Percentiles rank a stretch among this genome's conserved stretches.
Evolutionary conservation across 352 stramenopile species (phyloP).

Genomic region (Phytophthora hybrid): DNA sequence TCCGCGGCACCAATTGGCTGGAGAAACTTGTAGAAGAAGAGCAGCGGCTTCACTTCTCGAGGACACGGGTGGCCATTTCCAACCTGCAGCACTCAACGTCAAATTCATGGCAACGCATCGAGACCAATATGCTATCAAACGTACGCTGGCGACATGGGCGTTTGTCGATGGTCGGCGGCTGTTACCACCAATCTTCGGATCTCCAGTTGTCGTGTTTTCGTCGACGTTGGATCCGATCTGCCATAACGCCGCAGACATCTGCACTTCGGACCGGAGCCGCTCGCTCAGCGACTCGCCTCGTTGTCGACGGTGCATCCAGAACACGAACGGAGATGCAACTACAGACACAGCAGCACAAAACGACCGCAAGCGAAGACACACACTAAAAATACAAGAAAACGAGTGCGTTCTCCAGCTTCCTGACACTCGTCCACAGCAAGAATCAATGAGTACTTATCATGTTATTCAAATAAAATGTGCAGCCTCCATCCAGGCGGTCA

Average conservation of each 20-base stretch:
- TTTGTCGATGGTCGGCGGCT: not conserved
- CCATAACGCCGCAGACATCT: constrained; percentile 39
- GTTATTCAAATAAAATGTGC: constrained; percentile 7
- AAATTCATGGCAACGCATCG: not conserved
- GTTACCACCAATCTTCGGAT: constrained; percentile 2
- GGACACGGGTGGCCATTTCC: constrained; percentile 30
- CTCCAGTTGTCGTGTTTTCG: constrained; percentile 6
- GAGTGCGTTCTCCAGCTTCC: not conserved
- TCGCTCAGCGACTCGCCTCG: constrained; percentile 56
- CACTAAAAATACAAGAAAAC: constrained; percentile 7
- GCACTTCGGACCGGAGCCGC: constrained; percentile 56
- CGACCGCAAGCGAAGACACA: not conserved
- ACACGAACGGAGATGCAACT: too few species aligned
- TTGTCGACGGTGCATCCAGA: constrained; percentile 30
- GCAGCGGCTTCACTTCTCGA: constrained; percentile 53
- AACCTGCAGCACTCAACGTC: constrained; percentile 1
- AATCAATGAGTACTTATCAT: not conserved
- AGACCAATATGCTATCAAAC: not conserved
- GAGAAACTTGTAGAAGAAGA: constrained; percentile 89
- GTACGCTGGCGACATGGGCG: constrained; percentile 10
- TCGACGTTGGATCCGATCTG: constrained; percentile 11
- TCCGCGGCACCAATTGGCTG: constrained; percentile 55
- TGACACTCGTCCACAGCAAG: not conserved
- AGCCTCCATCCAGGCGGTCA: not conserved
- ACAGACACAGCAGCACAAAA: not conserved